Percentiles rank a stretch among this genome's conserved stretches.
Evolutionary conservation across 2,329 filamentous ascomycete species (phyloP).

Genomic region (Trichoderma oligosporum): DNA sequence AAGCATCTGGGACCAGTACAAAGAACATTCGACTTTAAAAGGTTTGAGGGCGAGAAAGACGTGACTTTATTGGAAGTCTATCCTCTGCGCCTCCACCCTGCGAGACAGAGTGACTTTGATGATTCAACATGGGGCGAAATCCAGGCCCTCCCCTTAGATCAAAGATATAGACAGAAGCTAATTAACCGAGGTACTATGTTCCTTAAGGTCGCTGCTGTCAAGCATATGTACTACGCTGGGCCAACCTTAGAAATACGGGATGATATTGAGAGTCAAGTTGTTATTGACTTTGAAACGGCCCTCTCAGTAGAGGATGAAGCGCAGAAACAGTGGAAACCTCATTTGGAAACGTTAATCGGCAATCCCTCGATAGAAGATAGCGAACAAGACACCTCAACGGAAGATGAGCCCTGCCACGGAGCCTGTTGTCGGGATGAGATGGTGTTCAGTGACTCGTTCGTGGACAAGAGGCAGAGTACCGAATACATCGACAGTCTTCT

Average conservation of each 20-base stretch:
- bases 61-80: slow-evolving; percentile 28
- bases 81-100: slow-evolving; percentile 23
- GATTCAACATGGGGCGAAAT: neutral
- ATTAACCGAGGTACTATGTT: slow-evolving; percentile 25
- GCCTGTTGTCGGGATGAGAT: neutral
- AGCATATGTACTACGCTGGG: slow-evolving; percentile 29
- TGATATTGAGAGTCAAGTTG: slow-evolving; percentile 16
- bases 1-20: slow-evolving; percentile 27
- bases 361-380: neutral
- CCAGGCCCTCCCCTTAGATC: neutral
- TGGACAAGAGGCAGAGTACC: slow-evolving; percentile 1
- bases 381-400: neutral
- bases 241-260: neutral
- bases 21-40: slow-evolving; percentile 24
- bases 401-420: neutral
- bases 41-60: slow-evolving; percentile 27
- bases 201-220: slow-evolving; percentile 21
- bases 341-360: neutral
- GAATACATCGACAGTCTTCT: slow-evolving; percentile 10
- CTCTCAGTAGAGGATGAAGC: neutral
- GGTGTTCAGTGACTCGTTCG: neutral
- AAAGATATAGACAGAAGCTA: slow-evolving; percentile 20
- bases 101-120: neutral
- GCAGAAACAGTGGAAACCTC: neutral
- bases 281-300: slow-evolving; percentile 17